Percentiles rank a stretch among this genome's conserved stretches.
Evolutionary conservation across 148 eudicot genomes (phyloP).

Genomic region (Oxyria digyna): DNA sequence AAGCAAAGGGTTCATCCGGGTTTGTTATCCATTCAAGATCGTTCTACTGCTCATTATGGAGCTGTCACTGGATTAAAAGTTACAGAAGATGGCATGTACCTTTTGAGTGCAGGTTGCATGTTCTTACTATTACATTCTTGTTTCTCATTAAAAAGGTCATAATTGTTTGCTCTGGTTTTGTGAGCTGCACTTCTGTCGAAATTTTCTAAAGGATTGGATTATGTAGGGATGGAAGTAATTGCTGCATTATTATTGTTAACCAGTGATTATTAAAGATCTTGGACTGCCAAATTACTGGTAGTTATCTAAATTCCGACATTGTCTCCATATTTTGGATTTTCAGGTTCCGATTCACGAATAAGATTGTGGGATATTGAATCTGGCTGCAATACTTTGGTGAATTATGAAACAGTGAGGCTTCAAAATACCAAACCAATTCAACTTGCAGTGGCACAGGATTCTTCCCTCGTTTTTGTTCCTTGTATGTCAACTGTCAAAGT

Average conservation of each 20-base stretch:
- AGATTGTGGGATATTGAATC: constrained; percentile 92
- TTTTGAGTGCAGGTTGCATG: constrained; percentile 82
- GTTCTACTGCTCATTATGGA: constrained; percentile 92
- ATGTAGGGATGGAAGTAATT: neutral
- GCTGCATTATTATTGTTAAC: neutral
- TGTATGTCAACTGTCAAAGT: constrained; percentile 87
- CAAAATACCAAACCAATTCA: constrained; percentile 70
- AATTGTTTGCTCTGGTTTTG: neutral
- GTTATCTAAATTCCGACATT: neutral
- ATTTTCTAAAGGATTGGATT: neutral
- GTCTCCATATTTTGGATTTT: constrained; percentile 8
- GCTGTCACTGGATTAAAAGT: constrained; percentile 74
- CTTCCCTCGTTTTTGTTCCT: constrained; percentile 73
- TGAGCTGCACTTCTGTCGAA: neutral
- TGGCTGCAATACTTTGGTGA: constrained; percentile 86
- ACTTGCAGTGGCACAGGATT: constrained; percentile 62
- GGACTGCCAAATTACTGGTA: neutral
- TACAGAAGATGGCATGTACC: constrained; percentile 90
- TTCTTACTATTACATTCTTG: neutral
- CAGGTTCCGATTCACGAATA: constrained; percentile 97
- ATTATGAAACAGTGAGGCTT: constrained; percentile 75
- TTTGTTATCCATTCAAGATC: constrained; percentile 74
- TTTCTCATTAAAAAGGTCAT: neutral
- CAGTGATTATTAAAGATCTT: neutral
- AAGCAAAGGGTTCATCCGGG: constrained; percentile 93